phyloP scores from a whole-genome alignment of 352 stramenopile genomes.

The Phytophthora megakarya region DNA sequence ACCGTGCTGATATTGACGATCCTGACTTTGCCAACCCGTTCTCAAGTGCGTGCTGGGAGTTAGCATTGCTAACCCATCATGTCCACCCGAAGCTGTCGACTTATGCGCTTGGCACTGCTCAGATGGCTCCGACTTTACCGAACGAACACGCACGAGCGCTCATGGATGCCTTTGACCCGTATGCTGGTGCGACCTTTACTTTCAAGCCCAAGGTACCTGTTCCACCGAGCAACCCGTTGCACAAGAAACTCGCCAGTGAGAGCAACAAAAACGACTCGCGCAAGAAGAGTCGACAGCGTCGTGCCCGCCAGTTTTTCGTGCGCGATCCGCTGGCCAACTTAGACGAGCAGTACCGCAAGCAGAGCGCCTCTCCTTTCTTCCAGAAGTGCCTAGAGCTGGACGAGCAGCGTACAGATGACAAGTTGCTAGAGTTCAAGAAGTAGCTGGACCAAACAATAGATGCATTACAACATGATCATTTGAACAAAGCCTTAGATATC shows the following conservation, averaged over 20 bases:
- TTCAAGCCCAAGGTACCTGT: constrained; percentile 71
- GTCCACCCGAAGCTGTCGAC: constrained; percentile 79
- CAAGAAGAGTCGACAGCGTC: constrained; percentile 56
- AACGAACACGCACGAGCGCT: constrained; percentile 71
- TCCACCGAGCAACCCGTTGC: constrained; percentile 69
- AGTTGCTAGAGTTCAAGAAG: constrained; percentile 40
- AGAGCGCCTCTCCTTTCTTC: constrained; percentile 41
- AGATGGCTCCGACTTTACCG: constrained; percentile 62
- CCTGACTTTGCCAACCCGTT: constrained; percentile 96
- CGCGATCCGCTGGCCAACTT: constrained; percentile 53
- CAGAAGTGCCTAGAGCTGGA: constrained; percentile 42
- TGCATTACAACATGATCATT: constrained; percentile 25
- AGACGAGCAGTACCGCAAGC: constrained; percentile 43
- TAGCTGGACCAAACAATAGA: constrained; percentile 35
- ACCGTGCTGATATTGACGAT: constrained; percentile 91
- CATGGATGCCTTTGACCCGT: constrained; percentile 66
- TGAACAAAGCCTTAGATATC: constrained; percentile 33
- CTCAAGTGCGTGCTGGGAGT: constrained; percentile 93
- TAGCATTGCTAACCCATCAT: constrained; percentile 89
- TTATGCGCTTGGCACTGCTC: constrained; percentile 68
- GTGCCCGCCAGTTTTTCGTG: constrained; percentile 72
- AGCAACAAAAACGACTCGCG: constrained; percentile 54
- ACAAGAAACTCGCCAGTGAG: constrained; percentile 70
- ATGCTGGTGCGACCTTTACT: constrained; percentile 45
- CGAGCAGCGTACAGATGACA: constrained; percentile 24